Conservation (phyloP, 139 green algal species). For the Chlorella sp. region DNA sequence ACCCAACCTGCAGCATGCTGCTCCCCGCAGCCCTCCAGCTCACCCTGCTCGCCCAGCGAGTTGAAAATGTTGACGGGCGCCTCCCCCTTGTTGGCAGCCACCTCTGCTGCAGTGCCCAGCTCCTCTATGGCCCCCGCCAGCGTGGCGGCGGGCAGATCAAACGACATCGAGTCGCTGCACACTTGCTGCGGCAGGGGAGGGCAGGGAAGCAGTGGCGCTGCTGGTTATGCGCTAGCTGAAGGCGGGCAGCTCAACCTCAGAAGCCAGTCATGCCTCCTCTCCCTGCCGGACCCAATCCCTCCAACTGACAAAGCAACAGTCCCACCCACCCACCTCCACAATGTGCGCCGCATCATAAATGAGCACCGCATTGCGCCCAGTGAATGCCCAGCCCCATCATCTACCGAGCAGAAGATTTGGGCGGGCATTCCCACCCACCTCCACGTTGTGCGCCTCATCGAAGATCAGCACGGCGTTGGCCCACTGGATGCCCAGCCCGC, state of each 20-base stretch:
- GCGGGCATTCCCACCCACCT: neutral
- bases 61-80: conserved; percentile 29
- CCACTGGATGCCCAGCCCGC: conserved; percentile 76
- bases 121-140: conserved; percentile 73
- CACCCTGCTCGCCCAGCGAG: conserved; percentile 29
- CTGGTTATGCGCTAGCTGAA: no score
- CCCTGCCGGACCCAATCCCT: no score
- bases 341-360: no score
- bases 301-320: no score
- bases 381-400: no score
- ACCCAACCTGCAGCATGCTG: no score
- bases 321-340: no score
- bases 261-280: no score
- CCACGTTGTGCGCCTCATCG: conserved; percentile 41
- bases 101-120: conserved; percentile 53
- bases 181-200: conserved; percentile 57
- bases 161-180: conserved; percentile 86
- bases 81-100: conserved; percentile 40
- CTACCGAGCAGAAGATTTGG: no score
- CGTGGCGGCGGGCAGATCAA: conserved; percentile 80
- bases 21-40: neutral
- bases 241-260: no score
- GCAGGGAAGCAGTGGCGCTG: no score
- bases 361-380: no score
- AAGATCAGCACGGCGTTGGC: conserved; percentile 89